Evolutionary conservation across 2,329 filamentous ascomycete species (phyloP), one percentile per base, ranked within the genome.

Genomic region (Lecanoromycetidae sp.): DNA sequence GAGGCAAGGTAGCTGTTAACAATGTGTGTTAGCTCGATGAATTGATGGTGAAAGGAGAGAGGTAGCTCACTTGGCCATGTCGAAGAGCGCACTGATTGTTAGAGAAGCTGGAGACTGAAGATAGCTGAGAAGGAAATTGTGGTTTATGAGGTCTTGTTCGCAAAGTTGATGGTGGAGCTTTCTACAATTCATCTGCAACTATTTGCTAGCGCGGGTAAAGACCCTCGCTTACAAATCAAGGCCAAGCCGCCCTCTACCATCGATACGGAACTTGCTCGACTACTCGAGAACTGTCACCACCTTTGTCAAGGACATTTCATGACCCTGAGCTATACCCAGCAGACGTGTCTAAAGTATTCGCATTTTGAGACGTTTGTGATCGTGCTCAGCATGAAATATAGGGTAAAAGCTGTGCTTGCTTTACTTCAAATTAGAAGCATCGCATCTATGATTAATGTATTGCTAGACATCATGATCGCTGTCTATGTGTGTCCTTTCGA

Each of bases 1-100:
- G 87, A 94, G 61, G 91, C 91, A 66, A 98, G 84, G 66, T 95
- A 96, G 75, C 95, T 95, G 62, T 88, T 88, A 88, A 20, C 15
- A 32, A 10, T 10, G 20, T 4, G n/a, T 3, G 15, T 49, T 36
- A 33, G 32, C 15, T 40, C 15, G 23, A 4, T 26, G 12, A 17
- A 32, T 15, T 12, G 15, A n/a, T 9, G 13, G 23, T 5, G 20
- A 25, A 20, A 17, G 23, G 26, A 20, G 19, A 27, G 9, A 19
- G n/a, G 13, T 4, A 19, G n/a, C 49, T 35, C 45, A 51, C 49
- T 51, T 51, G 30, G 49, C 49, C 49, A 51, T 51, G 12, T 22
- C 33, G 7, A 3, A 15, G 3, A 22, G 27, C 3, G 30, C 13
- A 17, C 7, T 34, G 23, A 27, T n/a, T 2, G 0, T 15, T 36